A percentile compares a stretch with the other conserved stretches of the same genome.
Conservation (phyloP, 2,329 filamentous ascomycete species). For the Blastomyces emzantsi region DNA sequence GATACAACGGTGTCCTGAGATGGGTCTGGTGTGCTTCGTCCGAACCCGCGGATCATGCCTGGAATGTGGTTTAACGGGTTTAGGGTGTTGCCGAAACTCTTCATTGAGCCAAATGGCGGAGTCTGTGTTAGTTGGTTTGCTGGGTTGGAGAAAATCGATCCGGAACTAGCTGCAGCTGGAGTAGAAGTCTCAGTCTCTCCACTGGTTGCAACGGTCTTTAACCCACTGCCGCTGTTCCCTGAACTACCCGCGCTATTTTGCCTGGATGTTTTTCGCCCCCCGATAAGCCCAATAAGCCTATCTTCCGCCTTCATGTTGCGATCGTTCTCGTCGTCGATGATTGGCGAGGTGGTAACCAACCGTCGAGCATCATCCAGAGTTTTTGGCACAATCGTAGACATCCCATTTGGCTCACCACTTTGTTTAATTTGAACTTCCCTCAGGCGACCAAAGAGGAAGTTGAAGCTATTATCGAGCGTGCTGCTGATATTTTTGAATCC, state of each 20-base stretch:
- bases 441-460: conserved; percentile 80
- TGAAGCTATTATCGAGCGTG: conserved; percentile 85
- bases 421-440: conserved; percentile 55
- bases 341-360: conserved; percentile 55
- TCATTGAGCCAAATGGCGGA: conserved; percentile 70
- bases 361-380: conserved; percentile 89
- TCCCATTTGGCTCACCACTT: conserved; percentile 35
- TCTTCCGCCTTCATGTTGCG: conserved; percentile 48
- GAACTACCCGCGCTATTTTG: conserved; percentile 10
- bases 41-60: conserved; percentile 69
- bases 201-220: not conserved
- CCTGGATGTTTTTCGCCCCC: conserved; percentile 49
- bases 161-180: conserved; percentile 18
- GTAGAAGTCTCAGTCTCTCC: conserved; percentile 17
- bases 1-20: conserved; percentile 28
- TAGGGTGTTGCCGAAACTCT: conserved; percentile 67
- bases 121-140: conserved; percentile 28
- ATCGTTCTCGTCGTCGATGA: conserved; percentile 43
- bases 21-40: conserved; percentile 31
- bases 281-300: conserved; percentile 61
- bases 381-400: conserved; percentile 57
- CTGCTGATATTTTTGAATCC: conserved; percentile 84
- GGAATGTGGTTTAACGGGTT: conserved; percentile 76
- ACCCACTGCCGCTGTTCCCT: not conserved
- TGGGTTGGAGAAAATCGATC: conserved; percentile 13